These are phyloP conservation scores for Phytopythium litorale DNA, from an alignment of 352 stramenopile genomes.

Conservation along the genomic window DNA sequence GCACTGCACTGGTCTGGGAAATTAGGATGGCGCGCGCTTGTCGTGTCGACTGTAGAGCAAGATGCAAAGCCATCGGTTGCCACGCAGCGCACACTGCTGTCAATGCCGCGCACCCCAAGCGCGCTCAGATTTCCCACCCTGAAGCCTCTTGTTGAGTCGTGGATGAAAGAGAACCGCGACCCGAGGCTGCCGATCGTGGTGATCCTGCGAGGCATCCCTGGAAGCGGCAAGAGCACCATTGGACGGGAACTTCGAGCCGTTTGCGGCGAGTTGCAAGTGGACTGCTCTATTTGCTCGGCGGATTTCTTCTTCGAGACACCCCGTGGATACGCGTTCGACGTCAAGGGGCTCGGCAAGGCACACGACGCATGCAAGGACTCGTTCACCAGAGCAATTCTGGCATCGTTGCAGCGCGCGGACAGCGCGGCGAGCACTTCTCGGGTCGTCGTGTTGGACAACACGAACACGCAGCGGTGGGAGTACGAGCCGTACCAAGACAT, in stretches of 20 bases:
- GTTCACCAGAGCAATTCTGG: slow-evolving; percentile 32
- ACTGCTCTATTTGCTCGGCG: slow-evolving; percentile 47
- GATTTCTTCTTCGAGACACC: slow-evolving; percentile 64
- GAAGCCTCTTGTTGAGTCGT: slow-evolving; percentile 26
- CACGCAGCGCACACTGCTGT: background rate
- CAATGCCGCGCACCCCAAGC: background rate
- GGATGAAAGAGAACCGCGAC: slow-evolving; percentile 23
- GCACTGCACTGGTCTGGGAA: slow-evolving; percentile 11
- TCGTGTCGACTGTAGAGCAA: background rate
- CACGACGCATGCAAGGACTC: slow-evolving; percentile 41
- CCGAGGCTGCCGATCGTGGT: slow-evolving; percentile 31
- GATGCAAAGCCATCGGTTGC: no score
- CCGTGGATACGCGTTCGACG: slow-evolving; percentile 63
- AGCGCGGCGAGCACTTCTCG: slow-evolving; percentile 2
- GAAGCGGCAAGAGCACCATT: slow-evolving; percentile 69
- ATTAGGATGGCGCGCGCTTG: slow-evolving; percentile 4
- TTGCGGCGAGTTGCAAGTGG: slow-evolving; percentile 18
- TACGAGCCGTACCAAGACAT: slow-evolving; percentile 51
- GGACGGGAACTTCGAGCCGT: slow-evolving; percentile 35
- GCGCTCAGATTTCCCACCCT: slow-evolving; percentile 30
- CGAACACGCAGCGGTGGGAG: slow-evolving; percentile 64
- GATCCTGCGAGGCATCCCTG: slow-evolving; percentile 66
- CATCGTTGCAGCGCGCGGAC: slow-evolving; percentile 4
- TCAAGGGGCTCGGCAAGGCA: slow-evolving; percentile 35
- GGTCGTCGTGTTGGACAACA: slow-evolving; percentile 74